A percentile compares a stretch with the other conserved stretches of the same genome.
These are phyloP conservation scores for Agaricus sinodeliciosus DNA, from an alignment of 768 basidiomycete species.

Conservation along the genomic window DNA sequence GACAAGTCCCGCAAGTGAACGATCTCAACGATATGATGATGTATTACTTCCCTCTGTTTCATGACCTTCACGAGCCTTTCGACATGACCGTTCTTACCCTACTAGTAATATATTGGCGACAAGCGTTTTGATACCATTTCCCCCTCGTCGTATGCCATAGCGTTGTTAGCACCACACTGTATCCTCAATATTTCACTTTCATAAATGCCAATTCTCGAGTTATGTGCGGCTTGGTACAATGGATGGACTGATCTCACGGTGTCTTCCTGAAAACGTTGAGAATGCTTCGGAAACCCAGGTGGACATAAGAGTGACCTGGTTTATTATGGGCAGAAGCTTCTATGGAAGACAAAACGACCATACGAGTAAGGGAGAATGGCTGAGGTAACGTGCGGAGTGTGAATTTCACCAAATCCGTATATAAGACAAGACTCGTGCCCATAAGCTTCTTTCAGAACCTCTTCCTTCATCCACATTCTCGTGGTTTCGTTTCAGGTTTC, in stretches of 20 bases:
- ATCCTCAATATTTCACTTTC: not conserved
- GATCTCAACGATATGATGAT: constrained; percentile 17
- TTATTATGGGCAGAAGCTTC: constrained; percentile 9
- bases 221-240: constrained; percentile 1
- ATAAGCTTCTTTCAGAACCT: constrained; percentile 1
- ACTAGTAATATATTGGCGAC: constrained; percentile 10
- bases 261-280: constrained; percentile 2
- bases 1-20: constrained; percentile 46
- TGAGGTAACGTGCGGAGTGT: constrained; percentile 17
- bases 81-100: constrained; percentile 2
- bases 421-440: constrained; percentile 2
- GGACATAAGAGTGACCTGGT: constrained; percentile 1
- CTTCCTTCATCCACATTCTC: constrained; percentile 7
- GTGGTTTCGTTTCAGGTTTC: constrained; percentile 21
- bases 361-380: constrained; percentile 6
- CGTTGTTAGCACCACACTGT: not conserved
- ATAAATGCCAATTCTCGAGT: not conserved
- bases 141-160: not conserved
- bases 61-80: constrained; percentile 21
- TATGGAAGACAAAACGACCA: constrained; percentile 4
- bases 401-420: constrained; percentile 4
- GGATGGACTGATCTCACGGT: constrained; percentile 5
- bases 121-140: constrained; percentile 5
- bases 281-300: constrained; percentile 9
- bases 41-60: constrained; percentile 13